Conservation (phyloP, 2,329 filamentous ascomycete genomes). For the Ploettnerulaceae sp. region DNA sequence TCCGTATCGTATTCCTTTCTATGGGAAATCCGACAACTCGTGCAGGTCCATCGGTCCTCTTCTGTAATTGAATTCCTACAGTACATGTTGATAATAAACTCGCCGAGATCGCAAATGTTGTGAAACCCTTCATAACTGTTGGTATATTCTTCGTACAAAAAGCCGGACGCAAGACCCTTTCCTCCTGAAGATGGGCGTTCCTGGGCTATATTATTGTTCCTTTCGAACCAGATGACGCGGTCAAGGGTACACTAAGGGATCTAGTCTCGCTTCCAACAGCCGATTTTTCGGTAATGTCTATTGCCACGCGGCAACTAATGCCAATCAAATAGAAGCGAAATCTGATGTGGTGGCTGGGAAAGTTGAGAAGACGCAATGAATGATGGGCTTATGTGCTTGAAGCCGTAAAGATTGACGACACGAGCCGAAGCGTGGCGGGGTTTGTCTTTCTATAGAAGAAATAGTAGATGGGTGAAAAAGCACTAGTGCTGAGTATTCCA, state of each 20-base stretch:
- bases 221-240: constrained; percentile 18
- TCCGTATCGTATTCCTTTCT: constrained; percentile 23
- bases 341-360: neutral
- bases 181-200: constrained; percentile 1
- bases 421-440: neutral
- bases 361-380: neutral
- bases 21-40: constrained; percentile 32
- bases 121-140: constrained; percentile 28
- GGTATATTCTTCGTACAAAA: neutral
- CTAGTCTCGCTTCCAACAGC: constrained; percentile 10
- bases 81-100: constrained; percentile 27
- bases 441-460: neutral
- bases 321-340: neutral
- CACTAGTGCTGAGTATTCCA: neutral
- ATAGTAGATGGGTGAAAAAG: neutral
- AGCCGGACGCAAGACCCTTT: neutral
- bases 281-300: neutral
- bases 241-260: constrained; percentile 11
- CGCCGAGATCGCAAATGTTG: constrained; percentile 26
- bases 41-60: constrained; percentile 27
- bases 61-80: constrained; percentile 28
- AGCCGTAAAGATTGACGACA: constrained; percentile 6
- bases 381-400: neutral
- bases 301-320: neutral
- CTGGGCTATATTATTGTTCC: constrained; percentile 4